phyloP scores from a whole-genome alignment of 2,329 filamentous ascomycete genomes.

The Acarospora socialis region DNA sequence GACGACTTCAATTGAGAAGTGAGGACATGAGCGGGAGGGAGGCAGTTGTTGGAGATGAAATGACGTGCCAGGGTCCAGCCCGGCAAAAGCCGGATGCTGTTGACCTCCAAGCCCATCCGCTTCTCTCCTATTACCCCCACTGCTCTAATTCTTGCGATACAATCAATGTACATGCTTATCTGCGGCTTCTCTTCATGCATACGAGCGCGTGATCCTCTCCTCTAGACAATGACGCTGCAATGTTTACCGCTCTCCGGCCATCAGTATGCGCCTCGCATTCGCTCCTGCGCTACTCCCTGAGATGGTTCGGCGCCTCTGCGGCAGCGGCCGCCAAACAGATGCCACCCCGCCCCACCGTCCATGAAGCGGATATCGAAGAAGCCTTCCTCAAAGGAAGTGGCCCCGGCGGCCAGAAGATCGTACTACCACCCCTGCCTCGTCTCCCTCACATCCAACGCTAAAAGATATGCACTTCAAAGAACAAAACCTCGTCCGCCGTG shows the following conservation, averaged over 20 bases:
- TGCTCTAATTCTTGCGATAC: no score
- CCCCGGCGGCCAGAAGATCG: slow-evolving; percentile 91
- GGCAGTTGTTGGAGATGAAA: no score
- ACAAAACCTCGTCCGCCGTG: slow-evolving; percentile 92
- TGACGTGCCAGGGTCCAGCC: no score
- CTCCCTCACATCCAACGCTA: neutral
- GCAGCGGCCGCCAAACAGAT: slow-evolving; percentile 50
- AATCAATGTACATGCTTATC: no score
- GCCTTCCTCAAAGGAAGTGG: slow-evolving; percentile 81
- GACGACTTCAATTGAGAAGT: no score
- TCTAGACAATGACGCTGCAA: neutral
- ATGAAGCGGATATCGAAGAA: slow-evolving; percentile 68
- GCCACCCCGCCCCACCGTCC: slow-evolving; percentile 61
- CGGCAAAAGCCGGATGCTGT: no score
- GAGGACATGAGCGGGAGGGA: no score
- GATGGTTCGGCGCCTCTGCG: no score
- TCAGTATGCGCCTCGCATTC: slow-evolving; percentile 4
- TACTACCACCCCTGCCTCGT: slow-evolving; percentile 20
- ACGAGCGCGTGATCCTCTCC: slow-evolving; percentile 16
- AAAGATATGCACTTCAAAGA: slow-evolving; percentile 31
- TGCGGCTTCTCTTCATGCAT: no score
- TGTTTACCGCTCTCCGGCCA: neutral
- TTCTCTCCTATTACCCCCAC: no score
- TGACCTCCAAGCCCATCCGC: no score
- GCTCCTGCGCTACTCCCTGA: no score